These are phyloP conservation scores for Hygrophila difformis DNA, from an alignment of 257 asterid genomes.

Conservation along the genomic window DNA sequence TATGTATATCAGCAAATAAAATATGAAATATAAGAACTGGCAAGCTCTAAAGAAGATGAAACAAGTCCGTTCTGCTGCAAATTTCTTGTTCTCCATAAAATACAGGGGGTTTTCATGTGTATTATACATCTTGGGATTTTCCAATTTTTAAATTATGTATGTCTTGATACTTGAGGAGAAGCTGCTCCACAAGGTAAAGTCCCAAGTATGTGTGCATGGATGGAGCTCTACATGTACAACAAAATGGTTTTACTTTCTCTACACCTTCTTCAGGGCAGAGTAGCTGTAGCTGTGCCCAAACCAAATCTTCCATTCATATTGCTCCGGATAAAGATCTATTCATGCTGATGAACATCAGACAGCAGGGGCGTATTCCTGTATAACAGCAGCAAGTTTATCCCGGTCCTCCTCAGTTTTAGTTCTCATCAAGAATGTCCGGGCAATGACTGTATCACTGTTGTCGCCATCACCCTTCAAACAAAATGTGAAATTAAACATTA, in stretches of 20 bases:
- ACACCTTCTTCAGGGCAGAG: too few relatives aligned
- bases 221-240: constrained; percentile 33
- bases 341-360: neutral
- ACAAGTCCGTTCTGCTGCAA: constrained; percentile 9
- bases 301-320: too few relatives aligned
- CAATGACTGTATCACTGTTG: constrained; percentile 37
- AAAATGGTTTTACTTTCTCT: constrained; percentile 21
- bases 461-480: constrained; percentile 51
- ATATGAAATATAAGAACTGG: too few relatives aligned
- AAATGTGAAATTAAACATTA: constrained; percentile 13
- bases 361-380: constrained; percentile 71
- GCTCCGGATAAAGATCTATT: too few relatives aligned
- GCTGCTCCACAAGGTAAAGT: neutral
- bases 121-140: constrained; percentile 19
- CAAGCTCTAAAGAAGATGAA: neutral
- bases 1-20: too few relatives aligned
- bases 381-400: constrained; percentile 66
- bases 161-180: neutral
- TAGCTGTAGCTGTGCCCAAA: too few relatives aligned
- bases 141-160: constrained; percentile 8
- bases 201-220: constrained; percentile 7
- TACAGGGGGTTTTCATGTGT: constrained; percentile 12
- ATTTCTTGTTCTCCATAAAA: constrained; percentile 16
- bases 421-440: constrained; percentile 75
- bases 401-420: constrained; percentile 66